Conservation (phyloP, 768 basidiomycete species). For the Leucogyrophana mollusca region DNA sequence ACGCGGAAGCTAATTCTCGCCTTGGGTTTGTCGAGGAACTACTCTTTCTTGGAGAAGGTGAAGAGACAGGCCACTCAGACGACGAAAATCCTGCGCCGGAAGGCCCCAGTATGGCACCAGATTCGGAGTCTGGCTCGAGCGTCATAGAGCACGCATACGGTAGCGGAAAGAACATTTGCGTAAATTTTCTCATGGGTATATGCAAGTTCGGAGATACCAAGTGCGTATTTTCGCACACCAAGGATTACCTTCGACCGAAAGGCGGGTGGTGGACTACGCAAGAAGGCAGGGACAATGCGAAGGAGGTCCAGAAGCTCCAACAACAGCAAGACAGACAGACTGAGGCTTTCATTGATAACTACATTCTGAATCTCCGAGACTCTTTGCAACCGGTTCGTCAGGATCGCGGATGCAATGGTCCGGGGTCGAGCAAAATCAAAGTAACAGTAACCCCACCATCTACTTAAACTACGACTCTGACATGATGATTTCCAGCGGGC, state of each 20-base stretch:
- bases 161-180: conserved; percentile 55
- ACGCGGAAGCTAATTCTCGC: conserved; percentile 15
- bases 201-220: conserved; percentile 37
- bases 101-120: conserved; percentile 34
- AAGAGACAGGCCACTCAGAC: conserved; percentile 8
- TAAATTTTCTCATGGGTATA: conserved; percentile 35
- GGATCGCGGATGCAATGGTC: too few relatives aligned
- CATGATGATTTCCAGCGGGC: too few relatives aligned
- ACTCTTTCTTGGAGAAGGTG: not conserved
- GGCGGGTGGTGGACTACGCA: conserved; percentile 45
- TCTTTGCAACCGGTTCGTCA: too few relatives aligned
- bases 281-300: conserved; percentile 7
- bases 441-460: too few relatives aligned
- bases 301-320: conserved; percentile 1
- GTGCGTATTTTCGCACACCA: conserved; percentile 52
- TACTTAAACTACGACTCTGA: too few relatives aligned
- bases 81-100: conserved; percentile 12
- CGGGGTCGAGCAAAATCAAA: too few relatives aligned
- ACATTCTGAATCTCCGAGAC: not conserved
- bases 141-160: conserved; percentile 51
- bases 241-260: conserved; percentile 37
- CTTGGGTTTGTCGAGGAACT: conserved; percentile 10
- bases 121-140: conserved; percentile 50
- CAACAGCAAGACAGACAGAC: conserved; percentile 1
- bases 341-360: not conserved